Evolutionary conservation across 306 rosid species (phyloP), one percentile per base, ranked within the genome.

Genomic region (Oemleria cerasiformis): DNA sequence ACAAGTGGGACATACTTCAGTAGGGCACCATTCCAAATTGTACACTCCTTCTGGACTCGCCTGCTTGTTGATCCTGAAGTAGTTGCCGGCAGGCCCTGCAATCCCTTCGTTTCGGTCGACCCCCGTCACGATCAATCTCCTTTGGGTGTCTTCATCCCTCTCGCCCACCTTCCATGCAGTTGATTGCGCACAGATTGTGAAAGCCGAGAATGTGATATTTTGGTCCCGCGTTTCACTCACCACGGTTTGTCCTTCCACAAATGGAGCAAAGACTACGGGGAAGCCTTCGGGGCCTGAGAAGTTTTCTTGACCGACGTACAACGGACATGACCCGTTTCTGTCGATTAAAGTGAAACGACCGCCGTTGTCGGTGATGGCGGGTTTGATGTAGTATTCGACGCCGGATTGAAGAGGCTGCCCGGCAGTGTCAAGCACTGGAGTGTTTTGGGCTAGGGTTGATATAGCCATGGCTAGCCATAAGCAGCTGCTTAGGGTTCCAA

Each of bases 351-450:
- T 83, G 73, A 85, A 65, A 8, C 68, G 82, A 25, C 90, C 90
- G 2, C 96, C 90, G 19, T 0, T 72, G 15, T 85, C 92, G 5
- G 92, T 85, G 53, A 83, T 84, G 5, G 87, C 90, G 0, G 90
- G 92, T 38, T 73, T 85, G 63, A 89, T 84, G 86, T 80, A 83
- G 83, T 89, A 89, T 0, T 85, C 77, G 19, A 48, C 79, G 0
- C 79, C 86, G 8, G 67, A 54, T 10, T 72, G 53, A 13, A 89
- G 76, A 23, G 96, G 80, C 8, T 63, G 44, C 1, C 87, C 85
- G 13, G 74, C 42, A 2, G 80, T 85, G 83, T 89, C 96, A 1
- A 81, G 81, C 9, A 85, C 88, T 2, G 82, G 51, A 5, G 74
- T n/a, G 1, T 42, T 67, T 75, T 79, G 84, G 15, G 88, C 76